Conservation (phyloP, 202 grass and related monocot species). For the Saccharum hybrid region DNA sequence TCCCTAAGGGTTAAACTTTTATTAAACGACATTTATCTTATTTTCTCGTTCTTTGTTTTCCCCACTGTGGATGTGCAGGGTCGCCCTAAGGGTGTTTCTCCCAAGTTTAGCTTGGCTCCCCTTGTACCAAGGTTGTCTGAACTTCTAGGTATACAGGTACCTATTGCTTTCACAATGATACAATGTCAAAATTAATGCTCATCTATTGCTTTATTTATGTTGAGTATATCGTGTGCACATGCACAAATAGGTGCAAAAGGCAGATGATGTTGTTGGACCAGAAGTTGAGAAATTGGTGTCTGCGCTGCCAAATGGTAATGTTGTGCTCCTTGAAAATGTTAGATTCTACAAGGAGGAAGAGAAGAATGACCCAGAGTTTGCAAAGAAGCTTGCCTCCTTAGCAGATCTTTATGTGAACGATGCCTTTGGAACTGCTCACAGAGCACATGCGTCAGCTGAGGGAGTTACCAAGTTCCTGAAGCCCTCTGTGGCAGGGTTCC, state of each 20-base stretch:
- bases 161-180: conserved; percentile 7
- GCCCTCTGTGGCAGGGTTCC: conserved; percentile 73
- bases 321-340: conserved; percentile 75
- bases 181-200: not conserved
- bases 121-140: conserved; percentile 75
- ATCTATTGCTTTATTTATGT: conserved; percentile 9
- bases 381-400: conserved; percentile 70
- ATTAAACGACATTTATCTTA: not conserved
- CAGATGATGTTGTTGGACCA: conserved; percentile 69
- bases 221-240: conserved; percentile 14
- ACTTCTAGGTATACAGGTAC: conserved; percentile 64
- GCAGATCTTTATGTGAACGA: conserved; percentile 76
- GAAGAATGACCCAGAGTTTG: conserved; percentile 79
- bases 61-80: conserved; percentile 48
- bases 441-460: conserved; percentile 78
- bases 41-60: not conserved
- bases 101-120: conserved; percentile 68
- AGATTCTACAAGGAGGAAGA: conserved; percentile 83
- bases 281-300: conserved; percentile 71
- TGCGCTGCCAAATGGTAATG: conserved; percentile 61
- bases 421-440: conserved; percentile 77
- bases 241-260: conserved; percentile 58
- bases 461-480: conserved; percentile 76
- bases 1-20: not conserved
- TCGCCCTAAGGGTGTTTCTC: conserved; percentile 56